Conservation (phyloP, 805 yeast species). For the Metschnikowia borealis region DNA sequence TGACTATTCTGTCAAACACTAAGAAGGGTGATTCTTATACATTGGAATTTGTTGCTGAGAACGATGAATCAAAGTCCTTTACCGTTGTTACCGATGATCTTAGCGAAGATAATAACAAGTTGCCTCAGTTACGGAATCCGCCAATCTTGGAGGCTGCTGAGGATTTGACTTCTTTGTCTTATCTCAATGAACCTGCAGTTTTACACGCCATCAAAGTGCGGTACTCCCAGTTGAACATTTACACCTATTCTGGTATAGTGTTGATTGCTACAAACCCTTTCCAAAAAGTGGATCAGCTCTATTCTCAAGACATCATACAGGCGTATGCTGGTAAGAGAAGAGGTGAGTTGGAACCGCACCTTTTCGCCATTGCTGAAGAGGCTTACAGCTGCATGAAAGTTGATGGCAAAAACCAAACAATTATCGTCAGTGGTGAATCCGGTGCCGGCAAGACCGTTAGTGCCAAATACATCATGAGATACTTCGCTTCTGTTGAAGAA, state of each 20-base stretch:
- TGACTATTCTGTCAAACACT: conserved; percentile 47
- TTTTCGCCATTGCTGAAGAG: conserved; percentile 96
- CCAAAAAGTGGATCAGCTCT: conserved; percentile 84
- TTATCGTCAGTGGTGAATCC: conserved; percentile 95
- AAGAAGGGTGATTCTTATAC: conserved; percentile 42
- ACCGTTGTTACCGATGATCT: conserved; percentile 47
- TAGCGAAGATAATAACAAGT: conserved; percentile 49
- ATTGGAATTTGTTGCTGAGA: conserved; percentile 52
- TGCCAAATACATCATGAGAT: conserved; percentile 96
- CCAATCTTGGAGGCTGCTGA: conserved; percentile 90
- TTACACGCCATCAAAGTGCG: conserved; percentile 88
- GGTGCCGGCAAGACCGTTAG: conserved; percentile 99
- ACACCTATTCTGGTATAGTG: conserved; percentile 95
- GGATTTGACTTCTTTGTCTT: conserved; percentile 87
- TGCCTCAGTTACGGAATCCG: conserved; percentile 86
- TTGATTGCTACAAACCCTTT: conserved; percentile 95
- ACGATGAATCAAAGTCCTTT: conserved; percentile 38
- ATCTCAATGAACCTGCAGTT: conserved; percentile 94
- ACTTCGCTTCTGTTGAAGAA: conserved; percentile 88
- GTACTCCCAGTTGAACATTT: conserved; percentile 84
- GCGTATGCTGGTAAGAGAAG: conserved; percentile 90
- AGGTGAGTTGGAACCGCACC: conserved; percentile 95
- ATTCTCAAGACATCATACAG: conserved; percentile 88
- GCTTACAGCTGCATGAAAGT: conserved; percentile 93
- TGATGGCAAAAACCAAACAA: conserved; percentile 84